phyloP scores from a whole-genome alignment of 306 rosid species.

The Senna siamea region DNA sequence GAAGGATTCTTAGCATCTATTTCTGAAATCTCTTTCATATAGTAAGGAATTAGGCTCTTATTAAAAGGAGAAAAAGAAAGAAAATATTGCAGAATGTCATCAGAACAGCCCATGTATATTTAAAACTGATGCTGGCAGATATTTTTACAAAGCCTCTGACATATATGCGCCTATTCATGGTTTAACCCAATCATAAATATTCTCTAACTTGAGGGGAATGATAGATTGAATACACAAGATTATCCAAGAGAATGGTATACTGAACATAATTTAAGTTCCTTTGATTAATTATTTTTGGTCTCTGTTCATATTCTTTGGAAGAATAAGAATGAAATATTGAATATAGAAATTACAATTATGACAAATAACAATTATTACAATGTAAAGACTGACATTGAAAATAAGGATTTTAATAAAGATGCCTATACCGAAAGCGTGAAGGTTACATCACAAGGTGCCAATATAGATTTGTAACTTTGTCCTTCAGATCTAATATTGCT shows the following conservation, averaged over 20 bases:
- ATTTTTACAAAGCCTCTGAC: neutral
- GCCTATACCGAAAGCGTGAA: conserved; percentile 74
- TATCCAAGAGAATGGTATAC: neutral
- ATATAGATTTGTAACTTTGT: conserved; percentile 54
- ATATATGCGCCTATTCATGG: neutral
- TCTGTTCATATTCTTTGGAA: neutral
- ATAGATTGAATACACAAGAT: neutral
- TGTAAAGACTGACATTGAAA: conserved; percentile 22
- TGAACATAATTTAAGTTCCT: neutral
- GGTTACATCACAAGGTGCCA: conserved; percentile 82
- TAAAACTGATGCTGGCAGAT: neutral
- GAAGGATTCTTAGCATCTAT: neutral
- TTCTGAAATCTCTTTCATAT: neutral
- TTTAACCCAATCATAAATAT: neutral
- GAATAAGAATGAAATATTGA: neutral
- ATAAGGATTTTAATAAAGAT: conserved; percentile 2
- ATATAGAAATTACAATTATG: too few species aligned
- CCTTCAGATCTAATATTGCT: conserved; percentile 41
- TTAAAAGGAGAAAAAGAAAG: too few species aligned
- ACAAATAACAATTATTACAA: neutral
- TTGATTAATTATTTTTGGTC: neutral
- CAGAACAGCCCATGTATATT: neutral
- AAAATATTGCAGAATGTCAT: neutral
- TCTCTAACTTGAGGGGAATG: neutral
- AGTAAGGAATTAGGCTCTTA: neutral